Base-by-base conservation (phyloP, 345 rosid species). In the Citrus unshiu region DNA sequence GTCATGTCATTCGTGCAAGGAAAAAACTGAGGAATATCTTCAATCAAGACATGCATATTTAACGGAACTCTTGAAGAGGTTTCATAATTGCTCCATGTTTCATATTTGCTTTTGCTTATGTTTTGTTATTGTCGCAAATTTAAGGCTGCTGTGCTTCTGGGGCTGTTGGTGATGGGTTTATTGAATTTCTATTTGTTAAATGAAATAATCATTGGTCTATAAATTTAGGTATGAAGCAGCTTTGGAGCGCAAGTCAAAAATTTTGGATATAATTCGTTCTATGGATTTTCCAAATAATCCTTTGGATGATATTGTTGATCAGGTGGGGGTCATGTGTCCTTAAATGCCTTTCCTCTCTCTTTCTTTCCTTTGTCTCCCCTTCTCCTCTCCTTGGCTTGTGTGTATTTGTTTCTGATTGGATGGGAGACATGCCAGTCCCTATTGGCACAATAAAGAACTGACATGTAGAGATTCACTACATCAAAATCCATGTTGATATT, bases 281-380 rank as follows among this genome's bases (percentile, higher is more conserved):
- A 83, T 96, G 81, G 88, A 94, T 91, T 97, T 96, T 81, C 99
- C 99, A 40, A 93, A 93, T 85, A 96, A 96, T 86, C 99, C 99
- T 35, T 85, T 96, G 88, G 99, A 96, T 87, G 98, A 96, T 84
- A 89, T 96, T 77, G 91, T 90, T 73, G 99, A 96, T 81, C 97
- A 95, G 98, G 99, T 95, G 74, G 77, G 66, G 35, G 35, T 46
- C 71, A 57, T 67, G 32, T 65, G 24, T 72, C 43, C 43, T 32
- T 56, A 25, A n/a, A 46, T 60, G 37, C n/a, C 14, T 16, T 62
- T 58, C 56, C 22, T 79, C 30, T 51, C 43, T 51, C 32, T 57
- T 4, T 18, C 30, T 24, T 22, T 72, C 43, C 75, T 57, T 54
- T 60, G 37, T 29, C 9, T 16, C 63, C 51, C 56, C 22, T 79